phyloP scores from a whole-genome alignment of 169 alveolate species.

The Plasmodium vinckei region DNA sequence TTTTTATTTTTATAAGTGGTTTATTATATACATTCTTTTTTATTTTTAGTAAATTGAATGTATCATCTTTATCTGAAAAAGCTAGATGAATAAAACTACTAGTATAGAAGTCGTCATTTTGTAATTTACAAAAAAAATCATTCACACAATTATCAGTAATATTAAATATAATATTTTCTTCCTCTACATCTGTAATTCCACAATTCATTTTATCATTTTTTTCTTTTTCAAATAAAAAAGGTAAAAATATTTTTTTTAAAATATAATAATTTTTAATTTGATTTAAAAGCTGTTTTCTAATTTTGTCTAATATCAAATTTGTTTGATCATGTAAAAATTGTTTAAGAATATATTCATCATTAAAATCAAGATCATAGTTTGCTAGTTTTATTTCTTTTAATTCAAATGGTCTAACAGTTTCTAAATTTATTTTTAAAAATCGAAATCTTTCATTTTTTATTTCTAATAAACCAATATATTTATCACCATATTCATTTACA shows the following conservation, averaged over 20 bases:
- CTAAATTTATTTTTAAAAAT: conserved; percentile 90
- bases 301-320: conserved; percentile 6
- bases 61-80: conserved; percentile 17
- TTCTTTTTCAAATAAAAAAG: background rate
- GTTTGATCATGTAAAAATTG: conserved; percentile 51
- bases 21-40: conserved; percentile 60
- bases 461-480: conserved; percentile 92
- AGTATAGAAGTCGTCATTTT: conserved; percentile 53
- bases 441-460: conserved; percentile 87
- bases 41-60: conserved; percentile 48
- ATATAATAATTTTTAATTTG: conserved; percentile 50
- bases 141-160: conserved; percentile 18
- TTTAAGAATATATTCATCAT: conserved; percentile 33
- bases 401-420: conserved; percentile 91
- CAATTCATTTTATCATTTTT: background rate
- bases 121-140: conserved; percentile 11
- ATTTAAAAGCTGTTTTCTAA: conserved; percentile 7
- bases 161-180: conserved; percentile 9
- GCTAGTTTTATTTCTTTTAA: conserved; percentile 73
- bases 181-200: conserved; percentile 1
- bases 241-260: conserved; percentile 18
- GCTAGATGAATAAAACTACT: conserved; percentile 43
- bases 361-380: conserved; percentile 27
- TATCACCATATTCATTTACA: conserved; percentile 92
- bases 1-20: conserved; percentile 67